Conservation (phyloP, 2,329 filamentous ascomycete species). For the Madurella mycetomatis region DNA sequence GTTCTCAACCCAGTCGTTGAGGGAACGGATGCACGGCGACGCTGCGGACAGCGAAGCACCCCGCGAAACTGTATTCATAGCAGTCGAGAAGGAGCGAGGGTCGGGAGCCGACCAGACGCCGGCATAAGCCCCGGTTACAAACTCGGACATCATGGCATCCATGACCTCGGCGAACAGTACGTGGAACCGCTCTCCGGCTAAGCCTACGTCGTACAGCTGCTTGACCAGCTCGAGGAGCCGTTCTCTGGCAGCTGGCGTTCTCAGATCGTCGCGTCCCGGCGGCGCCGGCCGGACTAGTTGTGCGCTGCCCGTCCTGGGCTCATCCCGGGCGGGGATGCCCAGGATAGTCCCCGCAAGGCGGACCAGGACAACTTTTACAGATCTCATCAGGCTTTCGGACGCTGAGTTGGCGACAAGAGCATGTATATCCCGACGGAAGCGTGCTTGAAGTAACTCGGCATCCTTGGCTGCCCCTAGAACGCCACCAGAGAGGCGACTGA, state of each 20-base stretch:
- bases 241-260: conserved; percentile 39
- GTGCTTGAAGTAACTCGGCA: conserved; percentile 37
- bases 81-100: conserved; percentile 23
- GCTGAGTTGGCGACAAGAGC: conserved; percentile 62
- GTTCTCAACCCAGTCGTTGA: conserved; percentile 65
- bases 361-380: conserved; percentile 52
- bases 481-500: conserved; percentile 30
- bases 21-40: conserved; percentile 53
- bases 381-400: conserved; percentile 47
- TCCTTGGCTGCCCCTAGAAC: conserved; percentile 31
- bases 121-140: conserved; percentile 58
- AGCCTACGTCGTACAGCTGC: conserved; percentile 58
- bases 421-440: conserved; percentile 58
- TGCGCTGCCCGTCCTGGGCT: neutral
- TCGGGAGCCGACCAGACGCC: conserved; percentile 54
- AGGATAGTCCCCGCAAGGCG: conserved; percentile 50
- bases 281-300: conserved; percentile 20
- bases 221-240: conserved; percentile 54
- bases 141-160: conserved; percentile 59
- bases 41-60: conserved; percentile 34
- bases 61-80: conserved; percentile 25
- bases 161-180: conserved; percentile 68
- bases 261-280: conserved; percentile 27
- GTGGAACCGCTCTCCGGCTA: conserved; percentile 66
- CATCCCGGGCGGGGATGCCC: conserved; percentile 28